Evolutionary conservation across 192 early-diverging fungal species (phyloP), one percentile per base, ranked within the genome.

Genomic region (Endogone sp.): DNA sequence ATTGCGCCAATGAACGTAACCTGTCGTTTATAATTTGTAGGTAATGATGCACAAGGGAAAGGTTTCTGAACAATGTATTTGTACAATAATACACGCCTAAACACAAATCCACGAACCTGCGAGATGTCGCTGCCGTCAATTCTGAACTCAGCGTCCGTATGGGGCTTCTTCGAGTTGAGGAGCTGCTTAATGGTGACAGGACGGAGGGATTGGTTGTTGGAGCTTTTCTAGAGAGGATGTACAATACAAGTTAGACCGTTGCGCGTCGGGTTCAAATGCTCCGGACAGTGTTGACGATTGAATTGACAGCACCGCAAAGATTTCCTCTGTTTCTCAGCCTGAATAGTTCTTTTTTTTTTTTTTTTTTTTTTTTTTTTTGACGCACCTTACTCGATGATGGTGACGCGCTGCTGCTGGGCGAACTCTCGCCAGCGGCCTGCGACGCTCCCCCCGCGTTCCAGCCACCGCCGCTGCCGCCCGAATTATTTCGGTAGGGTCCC

Each of bases 151-250:
- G 74, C 71, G 59, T 94, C 92, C 20, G 77, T 71, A 23, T 83
- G 72, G 4, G 77, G 68, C 37, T 81, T 72, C 0, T 73, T 71
- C 3, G 86, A 79, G 21, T 74, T 72, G 4, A 75, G 27, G 9
- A 96, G 74, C 74, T 93, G 92, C 72, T 91, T 92, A 73, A 95
- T 87, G 16, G 92, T 93, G 23, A 96, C 90, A 22, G 93, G 92
- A 23, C 92, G 86, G 16, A 95, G 81, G 2, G 89, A 85, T 63
- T 93, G 88, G 70, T 85, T 81, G 13, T 64, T 65, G 11, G 61
- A 44, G 3, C 61, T 37, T 62, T 31, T 64, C 73, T 75, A 74
- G n/a, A n/a, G n/a, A n/a, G n/a, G n/a, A n/a, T n/a, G n/a, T n/a
- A n/a, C n/a, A n/a, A n/a, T n/a, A n/a, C n/a, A n/a, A n/a, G n/a